Base-by-base conservation (phyloP, 495 filamentous ascomycete genomes). In the Aspergillus olivimuriae region DNA sequence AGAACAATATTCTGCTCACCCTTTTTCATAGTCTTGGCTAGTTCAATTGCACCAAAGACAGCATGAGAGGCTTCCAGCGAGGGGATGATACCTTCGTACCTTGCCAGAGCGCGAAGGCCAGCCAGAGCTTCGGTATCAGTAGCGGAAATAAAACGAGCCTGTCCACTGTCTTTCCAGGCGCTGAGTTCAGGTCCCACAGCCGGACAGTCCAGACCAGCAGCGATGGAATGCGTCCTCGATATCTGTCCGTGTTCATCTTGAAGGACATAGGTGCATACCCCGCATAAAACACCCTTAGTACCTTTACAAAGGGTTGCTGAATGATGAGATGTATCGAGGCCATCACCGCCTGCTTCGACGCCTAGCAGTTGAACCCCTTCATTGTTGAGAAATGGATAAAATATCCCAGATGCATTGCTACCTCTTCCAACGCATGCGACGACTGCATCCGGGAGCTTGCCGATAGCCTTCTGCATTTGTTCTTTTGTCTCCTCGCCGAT, bases 361-460 rank as follows among this genome's bases (percentile, higher is more conserved):
- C 88, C 89, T 2, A 94, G 69, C 0, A 95, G 74, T 60, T 84
- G 84, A 39, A 94, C 89, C 48, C 69, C 75, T 2, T 74, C 71
- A 50, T 94, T 87, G 32, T 84, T 76, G 18, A 81, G 71, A 69
- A 95, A 95, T 16, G 89, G 88, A 53, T 88, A 86, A 66, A 94
- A 90, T 84, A 92, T 90, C 64, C 87, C 87, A 11, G 78, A 77
- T 4, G 87, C 86, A 53, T 90, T 90, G 55, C 73, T 81, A 26
- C 89, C 89, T 4, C 94, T 89, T 23, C 89, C 89, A 4, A 95
- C 89, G 46, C 89, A 94, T 4, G 89, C 89, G 4, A 95, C 87
- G 11, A 28, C 24, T 6, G 24, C 24, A 28, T 28, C 24, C 6
- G 24, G 24, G 24, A 5, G 5, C 60, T 89, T 89, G 28, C 84